phyloP scores from a whole-genome alignment of 805 yeast genomes.

The Wickerhamomyces alni region DNA sequence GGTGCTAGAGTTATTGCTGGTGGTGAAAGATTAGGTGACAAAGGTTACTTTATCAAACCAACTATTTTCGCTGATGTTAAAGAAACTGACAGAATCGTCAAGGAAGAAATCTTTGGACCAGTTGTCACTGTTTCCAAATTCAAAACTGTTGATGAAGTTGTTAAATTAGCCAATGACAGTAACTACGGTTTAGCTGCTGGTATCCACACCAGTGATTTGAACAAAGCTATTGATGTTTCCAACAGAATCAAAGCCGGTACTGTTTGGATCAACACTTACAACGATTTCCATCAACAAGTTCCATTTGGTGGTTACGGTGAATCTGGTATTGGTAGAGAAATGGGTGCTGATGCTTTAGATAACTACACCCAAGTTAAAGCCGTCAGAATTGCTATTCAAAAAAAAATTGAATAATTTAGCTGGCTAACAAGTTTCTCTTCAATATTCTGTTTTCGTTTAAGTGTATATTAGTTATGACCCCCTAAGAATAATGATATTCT shows the following conservation, averaged over 20 bases:
- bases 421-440: too few relatives aligned
- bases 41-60: slow-evolving; percentile 73
- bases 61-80: slow-evolving; percentile 81
- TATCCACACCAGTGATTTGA: slow-evolving; percentile 66
- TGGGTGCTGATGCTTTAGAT: slow-evolving; percentile 81
- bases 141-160: slow-evolving; percentile 65
- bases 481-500: too few relatives aligned
- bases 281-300: slow-evolving; percentile 76
- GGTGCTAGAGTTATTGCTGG: slow-evolving; percentile 75
- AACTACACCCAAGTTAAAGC: slow-evolving; percentile 82
- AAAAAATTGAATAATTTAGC: slow-evolving; percentile 2
- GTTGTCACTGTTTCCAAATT: slow-evolving; percentile 74
- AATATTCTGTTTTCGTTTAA: too few relatives aligned
- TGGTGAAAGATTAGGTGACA: slow-evolving; percentile 68
- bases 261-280: slow-evolving; percentile 79
- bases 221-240: slow-evolving; percentile 62
- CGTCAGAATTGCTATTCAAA: slow-evolving; percentile 44
- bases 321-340: slow-evolving; percentile 88
- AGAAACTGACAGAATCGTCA: slow-evolving; percentile 67
- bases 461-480: too few relatives aligned
- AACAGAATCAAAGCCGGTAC: slow-evolving; percentile 71
- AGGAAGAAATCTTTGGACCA: slow-evolving; percentile 92
- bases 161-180: slow-evolving; percentile 68
- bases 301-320: slow-evolving; percentile 91
- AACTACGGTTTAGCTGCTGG: slow-evolving; percentile 87